Evolutionary conservation across 495 filamentous ascomycete species (phyloP), one percentile per base, ranked within the genome.

Genomic region (Polyplosphaeria fusca): DNA sequence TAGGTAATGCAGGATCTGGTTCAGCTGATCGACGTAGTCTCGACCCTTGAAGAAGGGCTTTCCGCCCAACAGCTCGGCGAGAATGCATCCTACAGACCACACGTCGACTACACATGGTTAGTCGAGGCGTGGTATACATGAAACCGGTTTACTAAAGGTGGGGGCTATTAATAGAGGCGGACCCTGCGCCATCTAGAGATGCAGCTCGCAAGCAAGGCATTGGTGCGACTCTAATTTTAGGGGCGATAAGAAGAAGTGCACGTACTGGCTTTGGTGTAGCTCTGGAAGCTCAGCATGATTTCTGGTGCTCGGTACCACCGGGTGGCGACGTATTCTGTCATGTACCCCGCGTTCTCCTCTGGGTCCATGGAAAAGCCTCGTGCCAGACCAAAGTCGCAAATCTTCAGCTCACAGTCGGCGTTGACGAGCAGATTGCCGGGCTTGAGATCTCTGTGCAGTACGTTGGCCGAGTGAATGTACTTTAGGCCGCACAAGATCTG

Each of bases 261-360:
- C 71, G 42, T 59, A 74, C 71, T 99, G 27, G 94, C 94, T 78
- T 97, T 99, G 55, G 94, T 99, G 76, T 99, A 97, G 75, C 96
- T 93, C 78, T 99, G 96, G 82, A 99, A 99, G 43, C 92, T 97
- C 78, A 99, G 86, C 94, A 99, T 99, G 73, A 99, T 99, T 74
- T 99, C 94, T 44, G 94, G 94, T 1, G 94, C 93, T 70, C 94
- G 87, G 73, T 99, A 99, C 94, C 94, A 99, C 67, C 94, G 82
- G 49, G 94, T 99, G 42, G 94, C 94, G 50, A 99, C 94, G 69
- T 99, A 99, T 88, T 99, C 94, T 14, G 94, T 99, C 94, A 99
- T 99, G 81, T 97, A 99, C 24, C 94, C 94, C 5, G 93, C 96
- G 74, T 99, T 99, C 71, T 99, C 94, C 64, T 97, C 94, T 7